Base-by-base conservation (phyloP, 108 stramenopile species). In the Mediolabrus comicus region DNA sequence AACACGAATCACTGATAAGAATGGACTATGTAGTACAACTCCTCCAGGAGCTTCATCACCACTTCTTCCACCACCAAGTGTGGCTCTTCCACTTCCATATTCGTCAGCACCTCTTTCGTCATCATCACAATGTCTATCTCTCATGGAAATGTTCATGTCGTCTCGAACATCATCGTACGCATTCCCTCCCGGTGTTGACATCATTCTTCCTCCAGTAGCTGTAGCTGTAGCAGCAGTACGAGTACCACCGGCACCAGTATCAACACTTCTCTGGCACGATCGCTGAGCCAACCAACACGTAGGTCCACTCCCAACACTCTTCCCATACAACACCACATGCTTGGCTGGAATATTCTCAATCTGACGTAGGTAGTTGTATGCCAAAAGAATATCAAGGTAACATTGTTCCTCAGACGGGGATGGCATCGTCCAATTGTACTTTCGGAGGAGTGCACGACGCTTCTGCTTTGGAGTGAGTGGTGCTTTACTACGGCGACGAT, bases 381-480 rank as follows among this genome's bases (percentile, higher is more conserved):
- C 89, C 8, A 87, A 81, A 24, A 87, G 75, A 39, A 92, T 83
- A 62, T 95, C 90, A 10, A 81, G 83, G 77, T 94, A 96, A 51
- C 82, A 83, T 36, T 84, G 32, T 31, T 67, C 59, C 54, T 86
- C 86, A 32, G 79, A 83, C 26, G 83, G 68, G 14, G 62, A 14
- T 76, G 55, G 65, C 33, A 22, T 35, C 25, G 53, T 67, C 69
- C 79, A 75, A 1, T 32, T 46, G 51, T 70, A 63, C 1, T 51
- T 49, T 3, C 61, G 30, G 8, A 62, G 61, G 19, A 79, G 65
- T 32, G 28, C 35, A 2, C 38, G 39, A 66, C 72, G 57, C 25
- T 31, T 54, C 16, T 33, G 28, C 31, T 11, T 65, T 1, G 62
- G 68, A 4, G 54, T 52, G 8, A 49, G 36, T 52, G 69, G 28